Evolutionary conservation across 2,329 filamentous ascomycete species (phyloP), one percentile per base, ranked within the genome.

Genomic region (Tolypocladium capitatum): DNA sequence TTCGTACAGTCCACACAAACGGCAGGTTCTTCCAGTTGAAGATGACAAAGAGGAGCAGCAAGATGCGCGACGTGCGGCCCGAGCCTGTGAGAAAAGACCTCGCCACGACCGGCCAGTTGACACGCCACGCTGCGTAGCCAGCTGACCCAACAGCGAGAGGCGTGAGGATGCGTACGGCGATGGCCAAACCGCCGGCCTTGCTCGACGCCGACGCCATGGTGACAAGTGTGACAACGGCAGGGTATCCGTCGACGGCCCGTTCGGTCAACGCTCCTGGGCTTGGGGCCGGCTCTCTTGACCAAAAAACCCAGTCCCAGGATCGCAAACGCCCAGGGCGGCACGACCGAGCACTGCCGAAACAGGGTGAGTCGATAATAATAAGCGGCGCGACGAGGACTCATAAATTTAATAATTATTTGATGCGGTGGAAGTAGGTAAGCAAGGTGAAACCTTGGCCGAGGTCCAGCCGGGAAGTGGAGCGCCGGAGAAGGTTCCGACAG

Each of bases 11-110:
- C 86, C 86, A 91, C 10, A 78, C 76, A 38, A 86, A 73, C 0
- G 86, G 86, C 51, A 89, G 59, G 51, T 75, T 84, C 72, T 91
- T 91, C 67, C 83, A 71, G 63, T 90, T 91, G 40, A 77, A 56
- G 8, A 83, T 43, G 13, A 78, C 69, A 48, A 84, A 76, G 13
- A 76, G 45, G 14, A 83, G 56, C 49, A 78, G 61, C 48, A 76
- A 46, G 48, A 80, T 68, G 5, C 76, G 71, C 52, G 70, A 75
- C 6, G 67, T 71, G 46, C 73, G 67, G 3, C 75, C 76, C 0
- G 76, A 75, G 0, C 75, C 76, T 0, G 72, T 76, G 50, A 75
- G 61, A 58, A 78, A 79, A 28, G 63, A 54, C 46, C 60, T 58
- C 11, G 71, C 50, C 21, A 67, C 50, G 2, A 52, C 52, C 16